Base-by-base conservation (phyloP, 1,139 yeast genomes). In the Maudiozyma humilis region DNA sequence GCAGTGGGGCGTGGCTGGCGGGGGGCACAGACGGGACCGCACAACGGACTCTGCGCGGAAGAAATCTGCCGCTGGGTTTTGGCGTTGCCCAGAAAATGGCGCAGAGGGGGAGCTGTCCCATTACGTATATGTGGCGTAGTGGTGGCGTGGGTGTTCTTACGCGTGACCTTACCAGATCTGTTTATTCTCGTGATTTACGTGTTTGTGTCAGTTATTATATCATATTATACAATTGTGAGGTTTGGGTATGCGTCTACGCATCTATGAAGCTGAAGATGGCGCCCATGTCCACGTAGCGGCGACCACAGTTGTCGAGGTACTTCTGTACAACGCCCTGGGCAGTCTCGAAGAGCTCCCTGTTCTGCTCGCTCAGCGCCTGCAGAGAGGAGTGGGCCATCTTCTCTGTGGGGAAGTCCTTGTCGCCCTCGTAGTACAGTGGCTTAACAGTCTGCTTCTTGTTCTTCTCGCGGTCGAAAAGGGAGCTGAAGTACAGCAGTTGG, bases 241-340 rank as follows among this genome's bases (percentile, higher is more conserved):
- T 6, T 6, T 23, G 6, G n/a, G n/a, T n/a, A n/a, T n/a, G n/a
- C n/a, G n/a, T n/a, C n/a, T 36, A 40, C 17, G 40, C 35, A 2
- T 32, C 8, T 68, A 67, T 66, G 46, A 78, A 78, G 43, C 78
- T 84, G 63, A 91, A 91, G 32, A 88, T 81, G 31, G 78, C 70
- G 7, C 82, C 81, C 87, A 91, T 81, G 59, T 87, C 87, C 38
- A 91, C 96, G 63, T 82, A 89, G 44, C 96, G 75, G 54, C 96
- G 81, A 12, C 96, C 97, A 66, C 94, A 85, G 51, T 85, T 85
- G 43, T 71, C 70, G 57, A 91, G 68, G 56, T 91, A 91, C 63
- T 81, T 81, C 51, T 78, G 76, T 1, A 85, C 82, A 5, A 87
- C 81, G n/a, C 69, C 68, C 42, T 76, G 71, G 51, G 79, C 73